phyloP scores from a whole-genome alignment of 208 protist genomes.

The Trypanosoma avium region DNA sequence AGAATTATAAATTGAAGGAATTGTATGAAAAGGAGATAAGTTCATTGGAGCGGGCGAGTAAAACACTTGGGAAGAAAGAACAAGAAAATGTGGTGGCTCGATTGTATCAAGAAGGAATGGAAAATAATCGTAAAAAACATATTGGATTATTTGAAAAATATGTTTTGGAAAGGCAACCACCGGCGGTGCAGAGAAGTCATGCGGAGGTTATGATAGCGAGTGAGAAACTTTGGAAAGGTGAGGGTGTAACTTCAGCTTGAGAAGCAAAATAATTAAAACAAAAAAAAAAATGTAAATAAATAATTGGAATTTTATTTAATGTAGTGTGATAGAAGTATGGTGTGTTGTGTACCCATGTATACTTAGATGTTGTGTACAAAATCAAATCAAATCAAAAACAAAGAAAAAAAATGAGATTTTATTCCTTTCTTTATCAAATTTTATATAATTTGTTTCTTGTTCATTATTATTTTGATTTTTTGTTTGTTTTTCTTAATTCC shows the following conservation, averaged over 20 bases:
- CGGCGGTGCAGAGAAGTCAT: constrained; percentile 27
- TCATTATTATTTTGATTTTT: background rate
- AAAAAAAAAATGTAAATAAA: too few species aligned
- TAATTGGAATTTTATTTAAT: too few species aligned
- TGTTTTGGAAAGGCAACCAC: constrained; percentile 41
- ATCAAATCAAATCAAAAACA: too few species aligned
- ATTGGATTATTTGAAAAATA: constrained; percentile 79
- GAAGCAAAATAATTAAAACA: too few species aligned
- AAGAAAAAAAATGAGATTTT: too few species aligned
- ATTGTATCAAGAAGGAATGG: constrained; percentile 78
- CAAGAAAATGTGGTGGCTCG: constrained; percentile 41
- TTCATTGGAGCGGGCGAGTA: constrained; percentile 26
- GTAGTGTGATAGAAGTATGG: too few species aligned
- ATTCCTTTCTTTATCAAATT: too few species aligned
- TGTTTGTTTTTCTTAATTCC: background rate
- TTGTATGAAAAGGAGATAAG: constrained; percentile 42
- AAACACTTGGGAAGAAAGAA: constrained; percentile 42
- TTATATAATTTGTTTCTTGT: too few species aligned
- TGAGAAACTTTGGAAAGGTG: constrained; percentile 65
- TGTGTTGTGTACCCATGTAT: too few species aligned
- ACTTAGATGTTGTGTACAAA: too few species aligned
- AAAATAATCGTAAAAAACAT: constrained; percentile 69
- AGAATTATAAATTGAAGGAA: constrained; percentile 48
- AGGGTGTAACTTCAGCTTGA: constrained; percentile 40
- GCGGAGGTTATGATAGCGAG: constrained; percentile 40